These are phyloP conservation scores for Capronia coronata DNA, from an alignment of 2,329 filamentous ascomycete species.

Conservation along the genomic window DNA sequence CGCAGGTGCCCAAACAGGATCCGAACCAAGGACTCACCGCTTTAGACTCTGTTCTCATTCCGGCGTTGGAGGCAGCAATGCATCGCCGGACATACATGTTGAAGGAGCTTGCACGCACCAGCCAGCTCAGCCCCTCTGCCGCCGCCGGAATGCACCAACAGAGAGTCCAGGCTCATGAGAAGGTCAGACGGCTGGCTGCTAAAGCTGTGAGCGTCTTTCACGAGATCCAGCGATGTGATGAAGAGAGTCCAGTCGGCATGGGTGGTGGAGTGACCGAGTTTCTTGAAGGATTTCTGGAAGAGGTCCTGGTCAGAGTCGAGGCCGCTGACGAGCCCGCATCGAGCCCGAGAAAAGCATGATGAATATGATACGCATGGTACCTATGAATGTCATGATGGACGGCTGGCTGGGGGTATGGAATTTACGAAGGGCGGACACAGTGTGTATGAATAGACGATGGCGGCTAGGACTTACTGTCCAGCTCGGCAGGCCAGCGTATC, in stretches of 20 bases:
- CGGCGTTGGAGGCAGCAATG: slow-evolving; percentile 83
- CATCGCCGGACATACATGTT: slow-evolving; percentile 63
- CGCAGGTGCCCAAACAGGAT: slow-evolving; percentile 32
- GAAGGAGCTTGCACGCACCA: slow-evolving; percentile 36
- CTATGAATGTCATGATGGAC: slow-evolving; percentile 2
- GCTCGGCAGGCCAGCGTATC: no score
- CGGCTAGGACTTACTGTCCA: no score
- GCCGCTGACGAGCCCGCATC: slow-evolving; percentile 61
- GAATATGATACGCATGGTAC: background rate
- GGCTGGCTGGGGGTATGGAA: slow-evolving; percentile 5
- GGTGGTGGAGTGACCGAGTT: slow-evolving; percentile 83
- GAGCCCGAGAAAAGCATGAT: slow-evolving; percentile 18
- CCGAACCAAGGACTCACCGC: slow-evolving; percentile 71
- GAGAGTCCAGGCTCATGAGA: slow-evolving; percentile 73
- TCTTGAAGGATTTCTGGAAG: slow-evolving; percentile 84
- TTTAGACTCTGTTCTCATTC: slow-evolving; percentile 83
- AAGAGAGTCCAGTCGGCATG: slow-evolving; percentile 84
- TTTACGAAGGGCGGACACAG: background rate
- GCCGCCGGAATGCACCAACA: slow-evolving; percentile 50
- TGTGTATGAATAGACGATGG: background rate
- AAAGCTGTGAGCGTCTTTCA: slow-evolving; percentile 78
- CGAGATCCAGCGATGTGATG: slow-evolving; percentile 85
- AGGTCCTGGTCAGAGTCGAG: slow-evolving; percentile 86
- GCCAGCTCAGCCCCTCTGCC: slow-evolving; percentile 31
- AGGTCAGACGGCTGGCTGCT: slow-evolving; percentile 70